phyloP scores from a whole-genome alignment of 2,329 filamentous ascomycete species.

The Fusarium annulatum region DNA sequence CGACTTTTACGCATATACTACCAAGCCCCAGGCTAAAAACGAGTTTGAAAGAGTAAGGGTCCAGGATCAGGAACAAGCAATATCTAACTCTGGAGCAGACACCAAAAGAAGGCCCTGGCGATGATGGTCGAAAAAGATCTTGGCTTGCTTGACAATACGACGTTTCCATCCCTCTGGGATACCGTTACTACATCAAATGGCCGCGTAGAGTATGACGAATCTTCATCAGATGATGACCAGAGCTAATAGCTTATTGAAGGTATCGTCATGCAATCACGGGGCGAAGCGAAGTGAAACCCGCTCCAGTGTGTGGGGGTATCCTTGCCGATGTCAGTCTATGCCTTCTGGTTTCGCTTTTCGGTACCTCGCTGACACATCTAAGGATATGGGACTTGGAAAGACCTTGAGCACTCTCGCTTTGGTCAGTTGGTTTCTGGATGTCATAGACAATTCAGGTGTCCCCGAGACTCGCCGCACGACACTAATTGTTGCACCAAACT shows the following conservation, averaged over 20 bases:
- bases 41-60: background rate
- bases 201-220: background rate
- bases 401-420: background rate
- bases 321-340: background rate
- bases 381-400: slow-evolving; percentile 2
- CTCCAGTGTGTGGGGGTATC: background rate
- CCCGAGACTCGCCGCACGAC: background rate
- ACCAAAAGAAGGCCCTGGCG: background rate
- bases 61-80: rapidly evolving
- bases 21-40: background rate
- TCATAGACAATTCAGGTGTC: rapidly evolving
- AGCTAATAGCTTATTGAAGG: background rate
- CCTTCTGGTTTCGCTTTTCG: rapidly evolving
- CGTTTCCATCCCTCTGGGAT: background rate
- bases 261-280: background rate
- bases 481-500: background rate
- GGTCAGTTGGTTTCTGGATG: background rate
- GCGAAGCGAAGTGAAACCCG: background rate
- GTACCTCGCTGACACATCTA: rapidly evolving
- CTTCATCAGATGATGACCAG: rapidly evolving
- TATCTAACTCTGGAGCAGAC: background rate
- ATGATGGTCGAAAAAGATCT: background rate
- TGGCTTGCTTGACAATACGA: background rate
- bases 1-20: background rate
- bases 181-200: background rate